Evolutionary conservation across 345 rosid species (phyloP).

Genomic region (Eucalyptus leucophloia): DNA sequence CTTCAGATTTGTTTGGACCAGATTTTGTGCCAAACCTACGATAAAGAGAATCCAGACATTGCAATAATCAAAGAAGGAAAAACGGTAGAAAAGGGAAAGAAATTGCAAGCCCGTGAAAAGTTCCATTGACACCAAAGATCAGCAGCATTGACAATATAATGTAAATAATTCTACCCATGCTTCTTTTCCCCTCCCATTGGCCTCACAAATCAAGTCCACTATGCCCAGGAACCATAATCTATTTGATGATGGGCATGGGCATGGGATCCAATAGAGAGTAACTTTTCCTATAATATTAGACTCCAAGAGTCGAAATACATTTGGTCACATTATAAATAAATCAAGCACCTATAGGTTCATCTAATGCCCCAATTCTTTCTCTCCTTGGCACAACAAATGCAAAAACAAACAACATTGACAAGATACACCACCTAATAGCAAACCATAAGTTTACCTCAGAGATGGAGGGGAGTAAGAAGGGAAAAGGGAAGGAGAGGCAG

Average conservation of each 20-base stretch:
- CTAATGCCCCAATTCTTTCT: background rate
- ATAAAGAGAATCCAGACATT: background rate
- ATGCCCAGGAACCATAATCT: background rate
- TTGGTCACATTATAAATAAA: background rate
- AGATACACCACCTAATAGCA: background rate
- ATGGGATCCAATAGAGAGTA: background rate
- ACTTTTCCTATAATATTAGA: background rate
- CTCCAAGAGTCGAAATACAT: background rate
- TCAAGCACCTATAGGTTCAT: background rate
- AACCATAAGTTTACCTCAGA: background rate
- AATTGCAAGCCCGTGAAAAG: background rate
- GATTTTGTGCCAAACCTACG: conserved; percentile 68
- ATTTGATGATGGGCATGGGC: background rate
- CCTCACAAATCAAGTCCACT: background rate
- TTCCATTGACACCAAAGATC: background rate
- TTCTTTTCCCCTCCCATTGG: background rate
- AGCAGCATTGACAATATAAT: background rate
- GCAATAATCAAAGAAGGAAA: background rate
- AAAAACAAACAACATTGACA: background rate
- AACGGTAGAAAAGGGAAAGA: background rate
- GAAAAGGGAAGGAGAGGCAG: background rate
- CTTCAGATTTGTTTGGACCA: conserved; percentile 18
- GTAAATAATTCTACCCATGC: background rate
- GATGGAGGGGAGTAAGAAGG: background rate
- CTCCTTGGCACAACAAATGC: background rate